These are phyloP conservation scores for Suhomyces anneliseae DNA, from an alignment of 1,139 yeast genomes.

Conservation along the genomic window DNA sequence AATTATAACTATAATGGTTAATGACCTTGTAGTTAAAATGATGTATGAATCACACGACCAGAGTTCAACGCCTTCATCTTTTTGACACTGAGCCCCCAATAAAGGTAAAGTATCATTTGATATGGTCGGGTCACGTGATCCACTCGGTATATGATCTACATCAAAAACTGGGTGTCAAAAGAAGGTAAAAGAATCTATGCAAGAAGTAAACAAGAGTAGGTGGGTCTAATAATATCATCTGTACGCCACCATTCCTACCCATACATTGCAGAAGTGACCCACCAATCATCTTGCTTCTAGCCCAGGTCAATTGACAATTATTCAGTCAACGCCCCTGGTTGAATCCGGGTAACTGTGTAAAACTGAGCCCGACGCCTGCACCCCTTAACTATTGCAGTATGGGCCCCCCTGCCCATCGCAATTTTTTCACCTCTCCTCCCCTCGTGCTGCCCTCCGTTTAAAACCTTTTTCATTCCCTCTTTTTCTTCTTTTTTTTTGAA, in stretches of 20 bases:
- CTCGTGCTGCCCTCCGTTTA: constrained; percentile 21
- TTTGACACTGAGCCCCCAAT: no score
- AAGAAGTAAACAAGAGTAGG: no score
- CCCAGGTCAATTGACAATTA: background rate
- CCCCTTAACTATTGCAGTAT: constrained; percentile 2
- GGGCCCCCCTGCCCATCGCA: constrained; percentile 10
- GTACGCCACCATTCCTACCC: background rate
- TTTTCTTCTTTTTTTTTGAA: constrained; percentile 18
- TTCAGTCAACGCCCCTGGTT: constrained; percentile 11
- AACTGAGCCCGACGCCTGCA: constrained; percentile 12
- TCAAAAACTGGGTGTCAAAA: background rate
- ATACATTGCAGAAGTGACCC: background rate
- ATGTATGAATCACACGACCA: no score
- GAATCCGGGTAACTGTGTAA: constrained; percentile 16
- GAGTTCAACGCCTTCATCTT: no score
- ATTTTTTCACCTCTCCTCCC: constrained; percentile 15
- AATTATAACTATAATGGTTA: no score
- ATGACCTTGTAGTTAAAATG: no score
- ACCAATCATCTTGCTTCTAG: background rate
- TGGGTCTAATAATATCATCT: no score
- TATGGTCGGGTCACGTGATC: background rate
- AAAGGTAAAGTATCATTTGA: background rate
- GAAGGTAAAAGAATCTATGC: no score
- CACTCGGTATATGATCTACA: background rate
- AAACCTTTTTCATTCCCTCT: constrained; percentile 19